A percentile compares a stretch with the other conserved stretches of the same genome.
phyloP scores from a whole-genome alignment of 1,284 basidiomycete genomes.

The Ceratobasidium sp. region DNA sequence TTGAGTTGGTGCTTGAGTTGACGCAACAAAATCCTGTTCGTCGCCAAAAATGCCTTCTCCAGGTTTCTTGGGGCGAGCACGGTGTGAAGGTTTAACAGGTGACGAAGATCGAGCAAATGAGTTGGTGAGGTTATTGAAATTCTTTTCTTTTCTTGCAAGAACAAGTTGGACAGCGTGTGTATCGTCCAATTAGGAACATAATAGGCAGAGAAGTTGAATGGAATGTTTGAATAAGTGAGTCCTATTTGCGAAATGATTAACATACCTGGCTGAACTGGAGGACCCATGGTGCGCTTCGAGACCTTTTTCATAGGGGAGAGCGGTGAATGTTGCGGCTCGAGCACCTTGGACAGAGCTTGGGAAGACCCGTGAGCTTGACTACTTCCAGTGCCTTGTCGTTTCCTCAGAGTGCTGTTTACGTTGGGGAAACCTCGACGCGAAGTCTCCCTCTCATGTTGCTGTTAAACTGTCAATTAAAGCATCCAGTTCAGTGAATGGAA shows the following conservation, averaged over 20 bases:
- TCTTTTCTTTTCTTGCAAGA: constrained; percentile 41
- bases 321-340: constrained; percentile 13
- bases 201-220: not conserved
- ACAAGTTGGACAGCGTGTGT: not conserved
- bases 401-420: constrained; percentile 17
- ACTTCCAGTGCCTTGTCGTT: constrained; percentile 21
- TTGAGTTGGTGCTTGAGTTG: not conserved
- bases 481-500: not conserved
- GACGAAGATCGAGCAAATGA: constrained; percentile 28
- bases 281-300: not conserved
- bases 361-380: constrained; percentile 15
- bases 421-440: constrained; percentile 25
- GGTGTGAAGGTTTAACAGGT: constrained; percentile 6
- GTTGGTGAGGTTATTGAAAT: constrained; percentile 25
- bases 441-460: constrained; percentile 31
- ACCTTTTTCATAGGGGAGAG: constrained; percentile 22
- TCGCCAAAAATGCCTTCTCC: not conserved
- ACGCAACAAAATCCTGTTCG: constrained; percentile 2
- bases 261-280: constrained; percentile 33
- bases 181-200: not conserved
- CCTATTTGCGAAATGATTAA: too few relatives aligned
- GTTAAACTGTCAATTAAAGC: not conserved
- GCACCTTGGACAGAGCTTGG: constrained; percentile 1
- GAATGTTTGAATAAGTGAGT: not conserved
- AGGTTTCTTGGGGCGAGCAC: not conserved